Evolutionary conservation across 164 flowering plant species (phyloP).

Genomic region (Aristolochia fimbriata): DNA sequence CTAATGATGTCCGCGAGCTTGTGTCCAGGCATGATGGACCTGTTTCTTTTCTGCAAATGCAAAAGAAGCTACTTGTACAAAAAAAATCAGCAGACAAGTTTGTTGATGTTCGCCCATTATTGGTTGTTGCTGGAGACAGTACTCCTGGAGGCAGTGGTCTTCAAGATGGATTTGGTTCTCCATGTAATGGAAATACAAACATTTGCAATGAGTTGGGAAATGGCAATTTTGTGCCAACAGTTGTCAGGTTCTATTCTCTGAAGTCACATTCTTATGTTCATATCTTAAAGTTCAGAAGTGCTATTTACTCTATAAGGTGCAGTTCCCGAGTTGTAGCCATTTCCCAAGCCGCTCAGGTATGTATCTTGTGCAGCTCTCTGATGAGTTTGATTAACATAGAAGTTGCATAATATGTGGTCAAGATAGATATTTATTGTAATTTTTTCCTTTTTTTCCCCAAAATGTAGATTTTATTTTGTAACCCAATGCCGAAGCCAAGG

Average conservation of each 20-base stretch:
- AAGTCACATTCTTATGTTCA: slow-evolving; percentile 65
- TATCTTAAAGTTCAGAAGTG: slow-evolving; percentile 54
- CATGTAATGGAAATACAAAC: slow-evolving; percentile 23
- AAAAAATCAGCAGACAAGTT: slow-evolving; percentile 40
- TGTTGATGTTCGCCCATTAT: slow-evolving; percentile 48
- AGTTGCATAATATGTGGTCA: too few species aligned
- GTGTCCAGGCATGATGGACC: slow-evolving; percentile 64
- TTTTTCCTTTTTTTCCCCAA: too few species aligned
- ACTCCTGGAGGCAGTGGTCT: slow-evolving; percentile 19
- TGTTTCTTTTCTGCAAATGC: slow-evolving; percentile 63
- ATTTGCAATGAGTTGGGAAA: slow-evolving; percentile 26
- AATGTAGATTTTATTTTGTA: too few species aligned
- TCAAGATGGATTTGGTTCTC: slow-evolving; percentile 26
- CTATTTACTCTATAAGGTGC: slow-evolving; percentile 62
- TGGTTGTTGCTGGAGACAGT: slow-evolving; percentile 54
- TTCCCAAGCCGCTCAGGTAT: slow-evolving; percentile 68
- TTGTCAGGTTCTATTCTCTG: slow-evolving; percentile 60
- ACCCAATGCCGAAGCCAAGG: too few species aligned
- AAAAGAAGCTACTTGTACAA: slow-evolving; percentile 40
- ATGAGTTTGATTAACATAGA: not conserved
- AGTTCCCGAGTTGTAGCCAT: slow-evolving; percentile 67
- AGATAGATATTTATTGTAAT: too few species aligned
- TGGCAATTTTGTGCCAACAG: slow-evolving; percentile 33
- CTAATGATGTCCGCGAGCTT: slow-evolving; percentile 54
- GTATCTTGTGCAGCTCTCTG: not conserved